A percentile compares a stretch with the other conserved stretches of the same genome.
Evolutionary conservation across 2,329 filamentous ascomycete genomes (phyloP).

Genomic region (Trichoderma sp.): DNA sequence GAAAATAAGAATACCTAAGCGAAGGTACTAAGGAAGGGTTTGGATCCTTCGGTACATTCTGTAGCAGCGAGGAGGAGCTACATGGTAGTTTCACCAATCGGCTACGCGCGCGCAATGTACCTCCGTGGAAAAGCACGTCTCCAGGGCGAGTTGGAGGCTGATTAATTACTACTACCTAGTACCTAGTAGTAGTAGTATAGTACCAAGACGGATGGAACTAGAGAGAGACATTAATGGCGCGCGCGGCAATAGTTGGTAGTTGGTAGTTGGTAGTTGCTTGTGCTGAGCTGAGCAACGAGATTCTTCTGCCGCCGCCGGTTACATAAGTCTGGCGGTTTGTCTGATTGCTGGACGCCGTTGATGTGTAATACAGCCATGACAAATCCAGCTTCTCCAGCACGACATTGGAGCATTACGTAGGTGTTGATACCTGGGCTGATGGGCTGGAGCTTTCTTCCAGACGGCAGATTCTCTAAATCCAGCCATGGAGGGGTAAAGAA

Average conservation of each 20-base stretch:
- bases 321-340: background rate
- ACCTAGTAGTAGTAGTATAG: no score
- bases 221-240: background rate
- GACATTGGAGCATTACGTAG: background rate
- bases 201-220: background rate
- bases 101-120: background rate
- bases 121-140: background rate
- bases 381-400: background rate
- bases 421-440: background rate
- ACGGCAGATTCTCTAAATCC: background rate
- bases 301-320: background rate
- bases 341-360: background rate
- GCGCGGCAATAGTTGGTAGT: background rate
- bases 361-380: constrained; percentile 8
- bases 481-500: background rate
- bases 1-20: no score
- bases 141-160: background rate
- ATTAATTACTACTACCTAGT: no score
- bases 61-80: no score
- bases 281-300: background rate
- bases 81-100: background rate
- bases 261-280: background rate
- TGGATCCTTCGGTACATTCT: no score
- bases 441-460: background rate
- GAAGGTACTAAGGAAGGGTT: no score